A percentile compares a stretch with the other conserved stretches of the same genome.
Evolutionary conservation across 148 eudicot genomes (phyloP).

Genomic region (Hydrangea macrophylla): DNA sequence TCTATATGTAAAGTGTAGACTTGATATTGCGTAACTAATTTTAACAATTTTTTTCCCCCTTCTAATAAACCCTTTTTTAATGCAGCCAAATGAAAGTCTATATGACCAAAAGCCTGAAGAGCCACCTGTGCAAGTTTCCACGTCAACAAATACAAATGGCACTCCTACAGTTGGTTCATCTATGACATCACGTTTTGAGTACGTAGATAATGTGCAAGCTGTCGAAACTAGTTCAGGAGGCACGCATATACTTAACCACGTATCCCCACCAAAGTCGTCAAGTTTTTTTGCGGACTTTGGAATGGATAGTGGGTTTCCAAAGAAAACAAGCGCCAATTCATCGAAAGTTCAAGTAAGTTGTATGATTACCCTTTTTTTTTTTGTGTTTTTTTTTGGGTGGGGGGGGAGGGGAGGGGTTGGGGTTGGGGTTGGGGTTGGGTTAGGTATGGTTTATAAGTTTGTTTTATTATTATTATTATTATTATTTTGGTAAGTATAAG

Average conservation of each 20-base stretch:
- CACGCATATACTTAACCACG: constrained; percentile 53
- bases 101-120: constrained; percentile 99
- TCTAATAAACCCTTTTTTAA: not conserved
- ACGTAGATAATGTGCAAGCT: constrained; percentile 58
- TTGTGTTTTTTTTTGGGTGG: too few relatives aligned
- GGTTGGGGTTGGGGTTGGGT: too few relatives aligned
- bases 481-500: too few relatives aligned
- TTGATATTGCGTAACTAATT: not conserved
- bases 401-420: too few relatives aligned
- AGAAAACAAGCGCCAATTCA: constrained; percentile 56
- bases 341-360: constrained; percentile 73
- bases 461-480: too few relatives aligned
- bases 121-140: constrained; percentile 65
- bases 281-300: constrained; percentile 89
- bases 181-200: constrained; percentile 78
- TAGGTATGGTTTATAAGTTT: too few relatives aligned
- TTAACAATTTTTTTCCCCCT: not conserved
- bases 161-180: constrained; percentile 50
- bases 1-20: not conserved
- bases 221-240: constrained; percentile 57
- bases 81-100: constrained; percentile 86
- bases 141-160: constrained; percentile 46
- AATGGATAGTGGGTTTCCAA: constrained; percentile 80
- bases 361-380: constrained; percentile 1
- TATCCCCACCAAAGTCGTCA: constrained; percentile 82